Percentiles rank a stretch among this genome's conserved stretches.
phyloP scores from a whole-genome alignment of 208 protist species.

The Trypanosoma rangeli region DNA sequence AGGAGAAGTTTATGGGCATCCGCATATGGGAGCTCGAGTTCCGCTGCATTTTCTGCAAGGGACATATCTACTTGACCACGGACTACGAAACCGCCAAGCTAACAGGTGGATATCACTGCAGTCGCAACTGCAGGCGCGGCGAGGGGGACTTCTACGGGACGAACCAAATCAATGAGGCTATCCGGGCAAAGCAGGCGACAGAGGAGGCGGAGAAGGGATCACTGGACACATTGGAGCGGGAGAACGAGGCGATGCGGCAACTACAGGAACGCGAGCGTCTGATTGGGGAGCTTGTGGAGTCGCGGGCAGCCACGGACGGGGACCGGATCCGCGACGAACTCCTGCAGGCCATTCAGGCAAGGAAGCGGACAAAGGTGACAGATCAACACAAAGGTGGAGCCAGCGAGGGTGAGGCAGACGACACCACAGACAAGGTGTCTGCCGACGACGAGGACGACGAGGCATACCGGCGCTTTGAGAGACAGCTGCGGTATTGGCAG shows the following conservation, averaged over 20 bases:
- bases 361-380: conserved; percentile 1
- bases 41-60: conserved; percentile 71
- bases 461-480: conserved; percentile 36
- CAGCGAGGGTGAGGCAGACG: background rate
- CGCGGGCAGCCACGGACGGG: conserved; percentile 37
- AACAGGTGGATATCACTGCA: conserved; percentile 81
- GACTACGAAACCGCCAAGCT: conserved; percentile 80
- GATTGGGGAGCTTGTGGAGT: conserved; percentile 67
- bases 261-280: conserved; percentile 68
- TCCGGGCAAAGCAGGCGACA: conserved; percentile 49
- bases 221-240: conserved; percentile 71
- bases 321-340: conserved; percentile 38
- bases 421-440: background rate
- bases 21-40: conserved; percentile 83
- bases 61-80: conserved; percentile 64
- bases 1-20: conserved; percentile 66
- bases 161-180: conserved; percentile 67
- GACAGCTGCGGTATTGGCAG: conserved; percentile 23
- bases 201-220: conserved; percentile 56
- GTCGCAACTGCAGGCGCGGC: conserved; percentile 53
- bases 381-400: background rate
- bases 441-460: conserved; percentile 20
- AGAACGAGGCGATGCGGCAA: conserved; percentile 63
- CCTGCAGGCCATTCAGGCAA: conserved; percentile 24
- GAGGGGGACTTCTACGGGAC: conserved; percentile 68